These are phyloP conservation scores for Hypoxylon subgilvum DNA, from an alignment of 495 filamentous ascomycete genomes.

Conservation along the genomic window DNA sequence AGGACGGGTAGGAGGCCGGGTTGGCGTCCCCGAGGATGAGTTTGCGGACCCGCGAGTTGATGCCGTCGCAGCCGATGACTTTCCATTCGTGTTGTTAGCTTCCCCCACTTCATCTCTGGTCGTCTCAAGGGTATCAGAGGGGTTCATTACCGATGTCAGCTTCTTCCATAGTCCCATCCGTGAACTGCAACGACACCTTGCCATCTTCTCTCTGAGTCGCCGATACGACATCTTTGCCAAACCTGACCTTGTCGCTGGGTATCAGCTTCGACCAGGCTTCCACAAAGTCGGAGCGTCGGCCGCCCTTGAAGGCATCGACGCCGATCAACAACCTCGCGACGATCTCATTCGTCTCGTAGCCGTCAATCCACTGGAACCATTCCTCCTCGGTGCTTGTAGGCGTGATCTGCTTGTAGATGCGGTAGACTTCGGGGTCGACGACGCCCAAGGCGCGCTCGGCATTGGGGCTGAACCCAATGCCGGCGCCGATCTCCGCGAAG, in stretches of 20 bases:
- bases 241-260: conserved; percentile 31
- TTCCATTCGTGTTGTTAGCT: conserved; percentile 19
- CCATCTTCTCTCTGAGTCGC: conserved; percentile 14
- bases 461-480: conserved; percentile 65
- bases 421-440: conserved; percentile 49
- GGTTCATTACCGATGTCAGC: conserved; percentile 42
- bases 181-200: conserved; percentile 41
- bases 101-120: not conserved
- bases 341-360: conserved; percentile 38
- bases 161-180: conserved; percentile 41
- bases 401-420: conserved; percentile 45
- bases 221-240: conserved; percentile 41
- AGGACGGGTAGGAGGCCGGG: conserved; percentile 38
- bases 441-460: conserved; percentile 60
- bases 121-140: not conserved
- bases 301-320: conserved; percentile 50
- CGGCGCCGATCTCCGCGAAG: conserved; percentile 65
- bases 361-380: conserved; percentile 54
- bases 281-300: conserved; percentile 49
- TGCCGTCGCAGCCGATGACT: conserved; percentile 56
- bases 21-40: conserved; percentile 42
- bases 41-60: conserved; percentile 49
- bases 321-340: conserved; percentile 47
- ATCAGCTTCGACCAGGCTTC: conserved; percentile 50
- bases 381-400: conserved; percentile 47